Percentiles rank a stretch among this genome's conserved stretches.
Evolutionary conservation across 805 yeast genomes (phyloP).

Genomic region (Sugiyamaella marilandica): DNA sequence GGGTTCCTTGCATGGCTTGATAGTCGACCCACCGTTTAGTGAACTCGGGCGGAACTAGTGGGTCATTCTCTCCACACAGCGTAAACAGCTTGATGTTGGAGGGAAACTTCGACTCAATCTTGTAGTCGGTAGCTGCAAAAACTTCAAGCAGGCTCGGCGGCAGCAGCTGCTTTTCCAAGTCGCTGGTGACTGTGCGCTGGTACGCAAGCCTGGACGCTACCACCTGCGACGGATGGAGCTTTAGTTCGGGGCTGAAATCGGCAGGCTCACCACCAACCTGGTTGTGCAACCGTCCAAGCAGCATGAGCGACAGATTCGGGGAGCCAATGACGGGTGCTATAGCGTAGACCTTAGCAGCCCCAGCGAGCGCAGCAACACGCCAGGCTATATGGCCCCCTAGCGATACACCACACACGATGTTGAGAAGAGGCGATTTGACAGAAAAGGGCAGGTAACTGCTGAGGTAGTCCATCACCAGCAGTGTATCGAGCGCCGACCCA

Average conservation of each 20-base stretch:
- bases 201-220: background rate
- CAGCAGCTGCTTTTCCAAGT: background rate
- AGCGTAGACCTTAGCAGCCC: conserved; percentile 26
- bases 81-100: conserved; percentile 26
- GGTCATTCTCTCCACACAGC: conserved; percentile 34
- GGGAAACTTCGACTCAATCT: conserved; percentile 11
- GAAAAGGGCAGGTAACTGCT: conserved; percentile 34
- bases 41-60: conserved; percentile 33
- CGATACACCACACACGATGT: conserved; percentile 47
- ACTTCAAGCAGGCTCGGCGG: conserved; percentile 16
- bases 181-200: background rate
- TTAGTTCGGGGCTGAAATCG: background rate
- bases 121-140: conserved; percentile 13
- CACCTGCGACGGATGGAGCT: background rate
- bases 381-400: conserved; percentile 57
- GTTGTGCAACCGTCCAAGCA: conserved; percentile 32
- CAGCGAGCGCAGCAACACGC: conserved; percentile 35
- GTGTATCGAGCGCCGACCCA: conserved; percentile 44
- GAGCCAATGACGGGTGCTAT: conserved; percentile 51
- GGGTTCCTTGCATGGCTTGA: conserved; percentile 3
- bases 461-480: conserved; percentile 41
- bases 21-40: conserved; percentile 30
- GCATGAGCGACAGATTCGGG: conserved; percentile 42
- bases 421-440: conserved; percentile 26
- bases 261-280: background rate